Conservation (phyloP, 78 protist species). For the Chrysochromulina tobinii region DNA sequence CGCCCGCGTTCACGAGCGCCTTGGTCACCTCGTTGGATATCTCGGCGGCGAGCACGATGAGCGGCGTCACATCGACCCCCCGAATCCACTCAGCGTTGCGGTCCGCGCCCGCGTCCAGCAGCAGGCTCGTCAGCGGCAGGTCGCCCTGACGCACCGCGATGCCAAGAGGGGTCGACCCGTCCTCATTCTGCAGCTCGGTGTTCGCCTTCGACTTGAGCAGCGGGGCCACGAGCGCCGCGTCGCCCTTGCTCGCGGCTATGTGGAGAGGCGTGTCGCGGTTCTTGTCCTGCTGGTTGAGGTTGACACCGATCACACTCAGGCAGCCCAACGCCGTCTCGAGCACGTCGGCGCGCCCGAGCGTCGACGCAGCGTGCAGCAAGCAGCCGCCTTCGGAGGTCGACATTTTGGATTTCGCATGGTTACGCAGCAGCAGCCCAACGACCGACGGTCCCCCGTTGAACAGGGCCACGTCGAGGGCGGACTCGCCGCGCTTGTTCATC, state of each 20-base stretch:
- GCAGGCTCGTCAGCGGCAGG: too few species aligned
- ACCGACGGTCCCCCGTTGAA: neutral
- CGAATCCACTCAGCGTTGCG: neutral
- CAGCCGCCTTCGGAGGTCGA: neutral
- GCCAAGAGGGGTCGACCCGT: neutral
- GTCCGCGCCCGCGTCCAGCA: slow-evolving; percentile 6
- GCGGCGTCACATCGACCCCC: neutral
- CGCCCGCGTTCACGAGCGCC: neutral
- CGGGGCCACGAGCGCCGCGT: neutral
- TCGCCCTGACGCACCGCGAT: neutral
- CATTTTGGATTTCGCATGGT: neutral
- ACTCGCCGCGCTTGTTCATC: too few species aligned
- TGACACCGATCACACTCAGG: neutral
- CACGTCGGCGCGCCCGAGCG: neutral
- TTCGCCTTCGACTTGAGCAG: neutral
- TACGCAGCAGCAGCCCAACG: neutral
- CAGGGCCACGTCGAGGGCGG: too few species aligned
- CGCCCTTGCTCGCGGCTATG: neutral
- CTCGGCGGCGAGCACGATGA: neutral
- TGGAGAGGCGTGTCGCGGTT: neutral
- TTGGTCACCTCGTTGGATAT: neutral
- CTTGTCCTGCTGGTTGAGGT: neutral
- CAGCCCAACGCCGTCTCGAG: neutral
- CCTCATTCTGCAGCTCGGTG: neutral
- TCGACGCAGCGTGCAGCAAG: slow-evolving; percentile 6